phyloP scores from a whole-genome alignment of 1,139 yeast genomes.

The Taphrina deformans region DNA sequence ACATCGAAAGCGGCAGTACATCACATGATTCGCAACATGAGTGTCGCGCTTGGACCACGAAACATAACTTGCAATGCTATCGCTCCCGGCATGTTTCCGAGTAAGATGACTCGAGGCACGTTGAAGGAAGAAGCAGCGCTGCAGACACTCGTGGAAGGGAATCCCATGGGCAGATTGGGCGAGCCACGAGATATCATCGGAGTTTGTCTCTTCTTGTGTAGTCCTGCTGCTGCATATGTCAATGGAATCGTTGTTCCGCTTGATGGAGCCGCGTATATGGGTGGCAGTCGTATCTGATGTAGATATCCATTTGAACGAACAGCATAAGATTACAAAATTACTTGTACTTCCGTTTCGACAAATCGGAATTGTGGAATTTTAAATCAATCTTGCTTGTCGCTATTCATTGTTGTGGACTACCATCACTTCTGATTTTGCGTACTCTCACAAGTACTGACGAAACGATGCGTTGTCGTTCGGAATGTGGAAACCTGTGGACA shows the following conservation, averaged over 20 bases:
- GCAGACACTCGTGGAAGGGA: slow-evolving; percentile 53
- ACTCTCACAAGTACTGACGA: too few species aligned
- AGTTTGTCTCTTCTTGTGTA: slow-evolving; percentile 59
- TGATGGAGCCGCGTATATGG: slow-evolving; percentile 56
- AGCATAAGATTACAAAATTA: too few species aligned
- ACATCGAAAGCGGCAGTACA: slow-evolving; percentile 79
- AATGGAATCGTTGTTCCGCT: slow-evolving; percentile 69
- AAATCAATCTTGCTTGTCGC: too few species aligned
- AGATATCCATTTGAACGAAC: too few species aligned
- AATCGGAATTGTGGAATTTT: too few species aligned
- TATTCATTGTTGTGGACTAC: too few species aligned
- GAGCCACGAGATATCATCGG: slow-evolving; percentile 60
- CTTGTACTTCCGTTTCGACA: too few species aligned
- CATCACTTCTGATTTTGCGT: too few species aligned
- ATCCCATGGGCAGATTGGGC: slow-evolving; percentile 67
- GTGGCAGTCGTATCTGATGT: slow-evolving; percentile 5
- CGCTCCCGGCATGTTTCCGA: slow-evolving; percentile 79
- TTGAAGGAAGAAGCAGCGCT: slow-evolving; percentile 51
- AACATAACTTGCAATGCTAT: slow-evolving; percentile 66
- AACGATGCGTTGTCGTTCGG: too few species aligned
- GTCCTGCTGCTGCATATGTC: slow-evolving; percentile 60
- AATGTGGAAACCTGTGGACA: too few species aligned
- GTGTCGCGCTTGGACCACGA: slow-evolving; percentile 69
- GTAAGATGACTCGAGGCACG: slow-evolving; percentile 72
- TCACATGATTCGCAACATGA: slow-evolving; percentile 66